Conservation (phyloP, 2,329 filamentous ascomycete species). For the Alternaria solani region DNA sequence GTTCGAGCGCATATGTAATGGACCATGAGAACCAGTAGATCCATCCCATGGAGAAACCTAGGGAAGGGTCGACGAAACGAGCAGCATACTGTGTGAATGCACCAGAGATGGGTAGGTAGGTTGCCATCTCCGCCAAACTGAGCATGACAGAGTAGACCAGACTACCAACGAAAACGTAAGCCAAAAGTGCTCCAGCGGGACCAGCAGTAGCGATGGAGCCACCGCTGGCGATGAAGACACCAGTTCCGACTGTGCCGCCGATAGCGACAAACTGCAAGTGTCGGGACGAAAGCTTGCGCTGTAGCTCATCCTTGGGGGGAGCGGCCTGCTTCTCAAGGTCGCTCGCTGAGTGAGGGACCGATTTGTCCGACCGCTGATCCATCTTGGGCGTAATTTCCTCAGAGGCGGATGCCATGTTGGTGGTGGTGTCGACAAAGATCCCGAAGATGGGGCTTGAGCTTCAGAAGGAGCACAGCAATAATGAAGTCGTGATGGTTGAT, state of each 20-base stretch:
- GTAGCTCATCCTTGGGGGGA: conserved; percentile 36
- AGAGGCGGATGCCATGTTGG: conserved; percentile 34
- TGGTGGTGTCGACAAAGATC: conserved; percentile 13
- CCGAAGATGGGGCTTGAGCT: conserved; percentile 20
- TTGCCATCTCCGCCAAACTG: conserved; percentile 72
- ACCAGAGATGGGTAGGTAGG: conserved; percentile 78
- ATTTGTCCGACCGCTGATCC: conserved; percentile 44
- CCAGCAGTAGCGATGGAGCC: conserved; percentile 58
- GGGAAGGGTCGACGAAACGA: conserved; percentile 75
- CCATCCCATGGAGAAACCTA: conserved; percentile 83
- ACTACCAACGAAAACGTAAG: conserved; percentile 65
- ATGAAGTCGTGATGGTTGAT: conserved; percentile 27
- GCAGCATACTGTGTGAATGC: conserved; percentile 79
- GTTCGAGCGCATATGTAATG: conserved; percentile 75
- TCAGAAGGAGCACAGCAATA: conserved; percentile 12
- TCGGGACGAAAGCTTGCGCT: conserved; percentile 48
- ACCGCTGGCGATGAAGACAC: conserved; percentile 63
- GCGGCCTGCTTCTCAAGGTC: conserved; percentile 50
- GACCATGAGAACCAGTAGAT: conserved; percentile 84
- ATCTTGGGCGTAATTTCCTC: conserved; percentile 39
- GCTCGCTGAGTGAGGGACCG: conserved; percentile 35
- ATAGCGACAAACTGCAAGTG: conserved; percentile 53
- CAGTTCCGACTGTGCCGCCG: conserved; percentile 60
- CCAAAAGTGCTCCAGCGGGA: conserved; percentile 58
- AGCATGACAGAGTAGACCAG: conserved; percentile 79